Base-by-base conservation (phyloP, 805 yeast species). In the Myxozyma sirexii region DNA sequence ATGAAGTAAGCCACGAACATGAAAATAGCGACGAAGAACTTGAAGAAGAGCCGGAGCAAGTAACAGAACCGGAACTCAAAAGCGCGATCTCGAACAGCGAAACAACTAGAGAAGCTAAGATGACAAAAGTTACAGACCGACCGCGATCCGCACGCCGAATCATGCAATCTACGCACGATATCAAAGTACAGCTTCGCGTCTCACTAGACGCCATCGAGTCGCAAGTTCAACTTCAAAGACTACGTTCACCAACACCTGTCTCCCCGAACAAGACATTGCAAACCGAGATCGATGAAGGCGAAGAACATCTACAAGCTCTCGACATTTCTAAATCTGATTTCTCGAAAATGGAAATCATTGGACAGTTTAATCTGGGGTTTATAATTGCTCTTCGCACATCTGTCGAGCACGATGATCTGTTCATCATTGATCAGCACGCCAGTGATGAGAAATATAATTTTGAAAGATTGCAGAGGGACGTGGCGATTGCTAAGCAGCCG, bases 381-480 rank as follows among this genome's bases (percentile, higher is more conserved):
- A 90, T 94, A n/a, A 71, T 92, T 19, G 94, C 89, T 0, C 80
- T 82, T 1, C 77, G 84, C 52, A 35, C 26, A 26, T 69, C 71
- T 2, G 67, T 63, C n/a, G 70, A 71, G 2, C 66, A 58, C 8
- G 19, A 51, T 7, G 90, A 90, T 69, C 68, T 93, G 33, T 92
- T 94, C 68, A 92, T 94, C 35, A 80, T 94, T 49, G 99, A 94
- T 72, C 99, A 94, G 73, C 99, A 94, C 76, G 99, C 99, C 0
- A 88, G 96, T 65, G 99, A 94, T 75, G 99, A 94, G 69, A 94
- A 92, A 67, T 90, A 69, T 76, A 94, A 94, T 72, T 94, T 90
- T 76, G 99, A 94, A 72, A 77, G 76, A 50, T 74, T 88, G 15
- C 85, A 83, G 66, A 72, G 76, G 17, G 78, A 77, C 1, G 82